A percentile compares a stretch with the other conserved stretches of the same genome.
Conservation (phyloP, 768 basidiomycete species). For the Grammothele lineata region DNA sequence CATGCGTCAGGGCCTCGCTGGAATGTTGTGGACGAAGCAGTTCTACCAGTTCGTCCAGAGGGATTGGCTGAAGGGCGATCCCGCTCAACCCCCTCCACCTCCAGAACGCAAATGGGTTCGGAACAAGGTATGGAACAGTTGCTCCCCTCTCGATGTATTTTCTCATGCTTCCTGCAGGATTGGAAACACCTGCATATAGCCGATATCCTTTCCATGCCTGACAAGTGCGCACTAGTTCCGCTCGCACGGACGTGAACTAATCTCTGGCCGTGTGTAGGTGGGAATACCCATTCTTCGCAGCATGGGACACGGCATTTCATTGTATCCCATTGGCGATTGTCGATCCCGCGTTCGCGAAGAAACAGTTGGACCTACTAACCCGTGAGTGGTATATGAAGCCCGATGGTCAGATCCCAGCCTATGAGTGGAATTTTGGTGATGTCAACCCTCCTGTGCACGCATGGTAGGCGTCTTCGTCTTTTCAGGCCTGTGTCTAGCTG, state of each 20-base stretch:
- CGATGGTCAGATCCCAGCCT: conserved; percentile 96
- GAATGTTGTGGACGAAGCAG: conserved; percentile 99
- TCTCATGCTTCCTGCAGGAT: conserved; percentile 45
- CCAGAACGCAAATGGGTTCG: conserved; percentile 80
- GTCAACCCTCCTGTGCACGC: conserved; percentile 99
- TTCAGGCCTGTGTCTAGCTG: not conserved
- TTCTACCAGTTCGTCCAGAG: conserved; percentile 95
- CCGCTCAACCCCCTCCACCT: conserved; percentile 92
- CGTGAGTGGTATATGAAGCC: conserved; percentile 99
- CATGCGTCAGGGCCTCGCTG: conserved; percentile 92
- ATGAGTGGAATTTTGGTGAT: conserved; percentile 99
- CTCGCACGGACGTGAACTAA: too few relatives aligned
- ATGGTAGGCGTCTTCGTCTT: conserved; percentile 50
- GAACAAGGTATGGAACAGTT: conserved; percentile 56
- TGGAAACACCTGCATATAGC: conserved; percentile 96
- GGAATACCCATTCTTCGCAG: conserved; percentile 99
- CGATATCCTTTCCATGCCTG: conserved; percentile 98
- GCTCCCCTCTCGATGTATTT: not conserved
- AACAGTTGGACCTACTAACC: conserved; percentile 92
- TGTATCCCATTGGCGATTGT: conserved; percentile 96
- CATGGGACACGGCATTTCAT: conserved; percentile 99
- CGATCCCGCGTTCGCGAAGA: conserved; percentile 94
- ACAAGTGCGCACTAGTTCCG: conserved; percentile 61
- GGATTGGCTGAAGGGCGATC: conserved; percentile 95
- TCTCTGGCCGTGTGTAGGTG: conserved; percentile 44